Evolutionary conservation across 805 yeast genomes (phyloP).

Genomic region (Myxozyma melibiosi): DNA sequence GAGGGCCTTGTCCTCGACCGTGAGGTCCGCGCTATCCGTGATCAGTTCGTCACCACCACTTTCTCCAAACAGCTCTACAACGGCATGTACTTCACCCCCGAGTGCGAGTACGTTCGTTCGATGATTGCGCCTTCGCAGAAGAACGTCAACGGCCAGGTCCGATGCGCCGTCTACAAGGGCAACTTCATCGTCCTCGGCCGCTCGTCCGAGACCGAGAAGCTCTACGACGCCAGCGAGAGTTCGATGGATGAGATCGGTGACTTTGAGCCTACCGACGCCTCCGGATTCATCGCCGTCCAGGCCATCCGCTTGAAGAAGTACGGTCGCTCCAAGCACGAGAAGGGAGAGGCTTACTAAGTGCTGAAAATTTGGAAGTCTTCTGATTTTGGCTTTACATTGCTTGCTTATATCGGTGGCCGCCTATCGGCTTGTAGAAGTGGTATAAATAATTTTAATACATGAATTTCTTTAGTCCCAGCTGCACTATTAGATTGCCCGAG

Average conservation of each 20-base stretch:
- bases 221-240: constrained; percentile 96
- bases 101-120: constrained; percentile 90
- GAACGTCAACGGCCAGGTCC: constrained; percentile 94
- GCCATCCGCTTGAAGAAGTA: constrained; percentile 97
- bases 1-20: constrained; percentile 97
- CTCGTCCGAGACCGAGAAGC: constrained; percentile 91
- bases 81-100: constrained; percentile 98
- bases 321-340: constrained; percentile 91
- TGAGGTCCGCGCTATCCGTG: constrained; percentile 97
- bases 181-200: constrained; percentile 82
- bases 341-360: constrained; percentile 54
- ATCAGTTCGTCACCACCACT: constrained; percentile 89
- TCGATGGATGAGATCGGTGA: constrained; percentile 99
- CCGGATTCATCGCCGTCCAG: constrained; percentile 97
- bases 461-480: too few relatives aligned
- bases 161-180: constrained; percentile 94
- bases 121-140: constrained; percentile 94
- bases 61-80: constrained; percentile 91
- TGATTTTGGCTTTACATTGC: too few relatives aligned
- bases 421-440: too few relatives aligned
- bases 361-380: too few relatives aligned
- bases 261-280: constrained; percentile 93
- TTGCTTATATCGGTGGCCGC: too few relatives aligned
- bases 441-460: too few relatives aligned
- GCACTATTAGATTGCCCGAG: too few relatives aligned